These are phyloP conservation scores for Acanthochlamys bracteata DNA, from an alignment of 106 monocot species.

Conservation along the genomic window DNA sequence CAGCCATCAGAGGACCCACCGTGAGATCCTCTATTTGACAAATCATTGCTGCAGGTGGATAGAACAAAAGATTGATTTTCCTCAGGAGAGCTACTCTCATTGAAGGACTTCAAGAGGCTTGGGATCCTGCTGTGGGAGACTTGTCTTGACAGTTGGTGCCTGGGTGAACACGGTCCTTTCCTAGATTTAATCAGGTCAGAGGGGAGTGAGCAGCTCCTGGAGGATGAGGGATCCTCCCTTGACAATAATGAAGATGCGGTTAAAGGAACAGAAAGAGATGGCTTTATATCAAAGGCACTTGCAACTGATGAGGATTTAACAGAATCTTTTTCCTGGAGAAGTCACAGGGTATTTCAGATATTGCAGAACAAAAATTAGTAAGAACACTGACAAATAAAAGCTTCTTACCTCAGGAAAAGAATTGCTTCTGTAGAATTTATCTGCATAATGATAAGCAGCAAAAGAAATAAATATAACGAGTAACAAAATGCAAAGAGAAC, in stretches of 20 bases:
- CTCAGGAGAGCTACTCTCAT: slow-evolving; percentile 15
- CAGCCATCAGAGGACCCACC: slow-evolving; percentile 74
- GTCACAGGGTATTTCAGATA: neutral
- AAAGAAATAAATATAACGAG: neutral
- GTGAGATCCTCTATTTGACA: slow-evolving; percentile 31
- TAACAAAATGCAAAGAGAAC: neutral
- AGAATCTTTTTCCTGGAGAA: slow-evolving; percentile 34
- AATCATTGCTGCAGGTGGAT: slow-evolving; percentile 9
- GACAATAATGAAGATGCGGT: slow-evolving; percentile 15
- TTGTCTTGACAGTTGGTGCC: slow-evolving; percentile 17
- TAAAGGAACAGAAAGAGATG: slow-evolving; percentile 15
- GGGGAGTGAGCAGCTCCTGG: slow-evolving; percentile 19
- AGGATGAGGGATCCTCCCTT: slow-evolving; percentile 40
- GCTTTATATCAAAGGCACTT: slow-evolving; percentile 22
- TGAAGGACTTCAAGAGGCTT: slow-evolving; percentile 7
- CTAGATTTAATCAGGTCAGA: slow-evolving; percentile 11
- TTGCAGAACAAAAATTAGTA: neutral
- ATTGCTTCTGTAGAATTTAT: slow-evolving; percentile 24
- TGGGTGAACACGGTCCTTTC: slow-evolving; percentile 9
- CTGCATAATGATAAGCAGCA: slow-evolving; percentile 4
- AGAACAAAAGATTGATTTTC: slow-evolving; percentile 10
- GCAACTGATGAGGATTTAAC: slow-evolving; percentile 19
- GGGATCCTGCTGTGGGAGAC: slow-evolving; percentile 17
- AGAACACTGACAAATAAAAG: neutral
- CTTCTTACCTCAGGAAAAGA: slow-evolving; percentile 46